Evolutionary conservation across 345 rosid genomes (phyloP).

Genomic region (Lepidium africanum): DNA sequence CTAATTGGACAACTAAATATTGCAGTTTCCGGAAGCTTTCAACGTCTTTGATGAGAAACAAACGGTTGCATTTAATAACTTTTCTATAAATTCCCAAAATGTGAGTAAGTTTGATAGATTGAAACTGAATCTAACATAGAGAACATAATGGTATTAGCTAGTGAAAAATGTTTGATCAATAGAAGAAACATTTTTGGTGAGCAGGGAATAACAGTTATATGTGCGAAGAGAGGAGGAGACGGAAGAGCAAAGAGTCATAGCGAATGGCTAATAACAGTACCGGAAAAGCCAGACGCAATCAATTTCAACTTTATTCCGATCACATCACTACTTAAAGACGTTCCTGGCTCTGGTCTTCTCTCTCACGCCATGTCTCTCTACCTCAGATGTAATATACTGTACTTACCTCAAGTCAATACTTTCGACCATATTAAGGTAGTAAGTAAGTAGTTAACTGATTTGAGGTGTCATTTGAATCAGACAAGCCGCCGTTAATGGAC

Average conservation of each 20-base stretch:
- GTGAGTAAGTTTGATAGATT: conserved; percentile 58
- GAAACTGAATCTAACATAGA: not conserved
- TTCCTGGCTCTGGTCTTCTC: conserved; percentile 75
- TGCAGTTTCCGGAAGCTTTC: conserved; percentile 76
- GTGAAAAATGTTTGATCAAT: not conserved
- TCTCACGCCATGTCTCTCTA: conserved; percentile 96
- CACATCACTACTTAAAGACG: conserved; percentile 70
- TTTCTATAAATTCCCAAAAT: conserved; percentile 46
- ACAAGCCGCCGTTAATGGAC: conserved; percentile 76
- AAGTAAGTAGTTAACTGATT: not conserved
- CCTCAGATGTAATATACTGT: conserved; percentile 50
- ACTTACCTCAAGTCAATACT: not conserved
- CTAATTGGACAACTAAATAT: not conserved
- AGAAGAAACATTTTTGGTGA: not conserved
- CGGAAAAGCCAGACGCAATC: conserved; percentile 62
- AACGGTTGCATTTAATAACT: conserved; percentile 35
- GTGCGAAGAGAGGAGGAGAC: conserved; percentile 76
- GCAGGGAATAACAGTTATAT: conserved; percentile 76
- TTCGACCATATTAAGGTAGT: not conserved
- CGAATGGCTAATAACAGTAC: conserved; percentile 89
- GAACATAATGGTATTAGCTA: not conserved
- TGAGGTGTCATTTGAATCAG: conserved; percentile 30
- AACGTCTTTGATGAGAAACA: conserved; percentile 52
- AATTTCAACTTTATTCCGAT: conserved; percentile 76
- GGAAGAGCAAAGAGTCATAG: conserved; percentile 44